These are phyloP conservation scores for Chlorella sp. DNA, from an alignment of 139 green algal genomes.

Conservation along the genomic window DNA sequence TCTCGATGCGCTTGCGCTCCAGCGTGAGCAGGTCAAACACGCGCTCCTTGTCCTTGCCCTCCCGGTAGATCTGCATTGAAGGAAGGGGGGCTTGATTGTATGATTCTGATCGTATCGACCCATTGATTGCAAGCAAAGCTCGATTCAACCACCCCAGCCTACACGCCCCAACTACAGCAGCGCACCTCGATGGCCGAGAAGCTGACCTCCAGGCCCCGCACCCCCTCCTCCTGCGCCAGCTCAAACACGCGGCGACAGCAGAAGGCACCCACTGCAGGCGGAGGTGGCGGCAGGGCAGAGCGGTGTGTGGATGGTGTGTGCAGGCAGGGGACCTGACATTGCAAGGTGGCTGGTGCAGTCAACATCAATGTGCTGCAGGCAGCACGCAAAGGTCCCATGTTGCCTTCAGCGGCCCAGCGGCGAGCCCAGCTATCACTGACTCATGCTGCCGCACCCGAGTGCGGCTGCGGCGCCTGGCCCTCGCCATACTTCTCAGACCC, in stretches of 20 bases:
- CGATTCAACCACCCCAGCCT: not conserved
- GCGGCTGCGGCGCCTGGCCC: not conserved
- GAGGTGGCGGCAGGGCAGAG: no score
- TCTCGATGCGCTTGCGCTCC: conserved; percentile 27
- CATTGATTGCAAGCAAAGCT: no score
- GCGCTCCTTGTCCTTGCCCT: conserved; percentile 28
- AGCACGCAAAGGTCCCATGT: no score
- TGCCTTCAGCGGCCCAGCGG: no score
- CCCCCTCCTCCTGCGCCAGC: conserved; percentile 16
- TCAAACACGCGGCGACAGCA: conserved; percentile 25
- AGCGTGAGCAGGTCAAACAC: conserved; percentile 30
- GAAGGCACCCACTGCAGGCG: conserved; percentile 24
- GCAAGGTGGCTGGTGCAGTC: no score
- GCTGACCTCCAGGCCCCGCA: conserved; percentile 16
- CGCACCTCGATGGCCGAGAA: conserved; percentile 24
- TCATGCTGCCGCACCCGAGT: conserved; percentile 13
- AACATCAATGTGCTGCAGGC: no score
- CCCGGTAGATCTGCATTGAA: conserved; percentile 27
- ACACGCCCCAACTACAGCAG: not conserved
- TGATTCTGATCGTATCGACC: no score
- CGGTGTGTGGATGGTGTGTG: no score
- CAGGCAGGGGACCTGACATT: no score
- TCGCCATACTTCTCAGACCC: conserved; percentile 26
- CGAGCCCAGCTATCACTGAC: no score
- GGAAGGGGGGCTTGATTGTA: no score